A percentile compares a stretch with the other conserved stretches of the same genome.
These are phyloP conservation scores for Pythium phragmitis DNA, from an alignment of 352 stramenopile genomes.

Conservation along the genomic window DNA sequence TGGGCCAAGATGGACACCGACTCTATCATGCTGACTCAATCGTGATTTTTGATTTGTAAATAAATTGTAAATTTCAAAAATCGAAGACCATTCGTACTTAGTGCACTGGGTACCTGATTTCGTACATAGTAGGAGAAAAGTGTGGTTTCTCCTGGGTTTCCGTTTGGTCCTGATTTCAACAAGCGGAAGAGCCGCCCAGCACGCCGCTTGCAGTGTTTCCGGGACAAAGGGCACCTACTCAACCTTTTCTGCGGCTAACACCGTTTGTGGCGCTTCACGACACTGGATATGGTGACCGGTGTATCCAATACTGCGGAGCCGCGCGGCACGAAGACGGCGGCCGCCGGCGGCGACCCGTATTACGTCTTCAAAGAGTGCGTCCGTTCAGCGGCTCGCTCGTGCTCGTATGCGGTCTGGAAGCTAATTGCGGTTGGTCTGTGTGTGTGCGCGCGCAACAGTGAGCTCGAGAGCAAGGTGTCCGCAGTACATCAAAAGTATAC, in stretches of 20 bases:
- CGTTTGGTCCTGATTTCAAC: slow-evolving; percentile 14
- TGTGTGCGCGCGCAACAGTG: slow-evolving; percentile 29
- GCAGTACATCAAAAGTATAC: slow-evolving; percentile 66
- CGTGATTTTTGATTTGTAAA: background rate
- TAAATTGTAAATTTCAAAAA: slow-evolving; percentile 2
- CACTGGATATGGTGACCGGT: slow-evolving; percentile 6
- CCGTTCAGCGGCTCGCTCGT: background rate
- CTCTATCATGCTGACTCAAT: background rate
- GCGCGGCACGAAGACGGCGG: slow-evolving; percentile 10
- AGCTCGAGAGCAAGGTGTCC: slow-evolving; percentile 76
- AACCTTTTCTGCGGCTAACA: background rate
- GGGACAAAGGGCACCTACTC: no score
- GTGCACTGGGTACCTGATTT: slow-evolving; percentile 9
- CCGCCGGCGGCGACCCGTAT: slow-evolving; percentile 69
- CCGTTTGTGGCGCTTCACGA: background rate
- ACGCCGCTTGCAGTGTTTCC: no score
- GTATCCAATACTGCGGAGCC: background rate
- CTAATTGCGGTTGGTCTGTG: background rate
- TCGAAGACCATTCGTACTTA: slow-evolving; percentile 21
- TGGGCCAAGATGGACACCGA: no score
- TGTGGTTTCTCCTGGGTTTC: slow-evolving; percentile 4
- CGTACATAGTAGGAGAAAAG: slow-evolving; percentile 7
- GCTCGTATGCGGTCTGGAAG: background rate
- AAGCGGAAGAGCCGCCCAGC: slow-evolving; percentile 15
- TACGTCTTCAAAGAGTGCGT: slow-evolving; percentile 86